These are phyloP conservation scores for Colletotrichum spaethianum DNA, from an alignment of 2,329 filamentous ascomycete genomes.

Conservation along the genomic window DNA sequence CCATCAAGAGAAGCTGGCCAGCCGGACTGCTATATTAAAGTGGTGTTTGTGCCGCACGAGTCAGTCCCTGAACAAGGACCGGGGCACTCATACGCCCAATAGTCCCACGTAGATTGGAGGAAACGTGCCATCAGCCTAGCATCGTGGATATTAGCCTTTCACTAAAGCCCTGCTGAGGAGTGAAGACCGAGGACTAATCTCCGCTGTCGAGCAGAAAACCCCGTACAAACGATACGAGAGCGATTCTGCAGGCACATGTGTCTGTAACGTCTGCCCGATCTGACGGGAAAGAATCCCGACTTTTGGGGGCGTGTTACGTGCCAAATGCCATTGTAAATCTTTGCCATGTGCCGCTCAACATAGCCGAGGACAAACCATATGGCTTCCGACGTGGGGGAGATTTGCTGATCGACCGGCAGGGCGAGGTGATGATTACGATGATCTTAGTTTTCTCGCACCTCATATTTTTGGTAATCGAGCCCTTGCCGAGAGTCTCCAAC, in stretches of 20 bases:
- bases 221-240: neutral
- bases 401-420: conserved; percentile 28
- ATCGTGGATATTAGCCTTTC: conserved; percentile 22
- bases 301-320: neutral
- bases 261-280: neutral
- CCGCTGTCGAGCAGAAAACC: neutral
- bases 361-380: neutral
- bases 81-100: neutral
- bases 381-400: neutral
- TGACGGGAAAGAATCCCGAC: neutral
- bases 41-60: conserved; percentile 21
- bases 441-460: conserved; percentile 10
- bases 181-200: conserved; percentile 30
- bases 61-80: conserved; percentile 23
- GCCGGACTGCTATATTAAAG: conserved; percentile 18
- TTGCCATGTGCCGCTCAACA: neutral
- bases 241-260: neutral
- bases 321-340: neutral
- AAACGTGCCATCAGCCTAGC: conserved; percentile 16
- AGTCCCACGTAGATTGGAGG: conserved; percentile 29
- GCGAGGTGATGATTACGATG: conserved; percentile 29
- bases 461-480: conserved; percentile 4
- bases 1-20: neutral
- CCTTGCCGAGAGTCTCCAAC: neutral
- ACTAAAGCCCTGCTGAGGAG: conserved; percentile 16